Evolutionary conservation across 2,329 filamentous ascomycete species (phyloP).

Genomic region (Fusarium duplospermum): DNA sequence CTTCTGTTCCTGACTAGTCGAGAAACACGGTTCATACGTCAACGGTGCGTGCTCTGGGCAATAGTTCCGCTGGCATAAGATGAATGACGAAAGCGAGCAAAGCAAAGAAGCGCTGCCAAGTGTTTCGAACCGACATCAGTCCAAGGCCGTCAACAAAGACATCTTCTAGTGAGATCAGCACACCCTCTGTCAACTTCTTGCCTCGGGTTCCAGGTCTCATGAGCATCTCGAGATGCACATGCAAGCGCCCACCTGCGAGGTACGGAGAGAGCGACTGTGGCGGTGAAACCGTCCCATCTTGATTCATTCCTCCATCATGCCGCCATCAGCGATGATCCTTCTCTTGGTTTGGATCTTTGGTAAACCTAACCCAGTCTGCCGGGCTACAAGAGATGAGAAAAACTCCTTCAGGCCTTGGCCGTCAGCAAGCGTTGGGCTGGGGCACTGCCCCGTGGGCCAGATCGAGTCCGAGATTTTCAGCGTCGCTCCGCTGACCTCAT

Average conservation of each 20-base stretch:
- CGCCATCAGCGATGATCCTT: conserved; percentile 10
- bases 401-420: conserved; percentile 20
- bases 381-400: conserved; percentile 1
- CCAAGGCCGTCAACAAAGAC: conserved; percentile 6
- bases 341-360: conserved; percentile 6
- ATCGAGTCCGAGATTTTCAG: conserved; percentile 17
- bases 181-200: conserved; percentile 31
- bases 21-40: conserved; percentile 31
- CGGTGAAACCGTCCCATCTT: conserved; percentile 21
- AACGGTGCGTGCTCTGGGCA: conserved; percentile 22
- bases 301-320: conserved; percentile 11
- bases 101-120: conserved; percentile 17
- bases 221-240: conserved; percentile 36
- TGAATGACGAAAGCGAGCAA: conserved; percentile 32
- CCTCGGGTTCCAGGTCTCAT: conserved; percentile 39
- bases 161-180: conserved; percentile 8
- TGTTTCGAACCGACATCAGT: conserved; percentile 6
- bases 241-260: conserved; percentile 31
- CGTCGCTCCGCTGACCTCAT: conserved; percentile 33
- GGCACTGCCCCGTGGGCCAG: conserved; percentile 24
- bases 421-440: conserved; percentile 3
- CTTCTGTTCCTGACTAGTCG: conserved; percentile 39
- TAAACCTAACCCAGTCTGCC: conserved; percentile 12
- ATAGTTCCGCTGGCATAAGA: conserved; percentile 14
- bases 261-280: conserved; percentile 13